Evolutionary conservation across 2,329 filamentous ascomycete species (phyloP).

Genomic region (Penicillium sp.): DNA sequence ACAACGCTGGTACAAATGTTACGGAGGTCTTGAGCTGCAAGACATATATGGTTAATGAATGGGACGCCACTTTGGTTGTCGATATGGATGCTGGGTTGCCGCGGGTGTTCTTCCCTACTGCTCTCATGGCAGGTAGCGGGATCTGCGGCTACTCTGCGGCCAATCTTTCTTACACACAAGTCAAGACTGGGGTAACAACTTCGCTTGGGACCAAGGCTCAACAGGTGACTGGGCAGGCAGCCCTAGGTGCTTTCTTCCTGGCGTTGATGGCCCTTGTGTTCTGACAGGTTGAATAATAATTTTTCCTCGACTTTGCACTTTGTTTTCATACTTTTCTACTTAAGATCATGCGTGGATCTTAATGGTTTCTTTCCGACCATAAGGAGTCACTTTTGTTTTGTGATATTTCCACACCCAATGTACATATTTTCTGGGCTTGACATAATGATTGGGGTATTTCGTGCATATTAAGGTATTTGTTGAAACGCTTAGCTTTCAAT

Average conservation of each 20-base stretch:
- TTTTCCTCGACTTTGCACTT: not conserved
- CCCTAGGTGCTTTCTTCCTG: not conserved
- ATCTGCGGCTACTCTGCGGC: slow-evolving; percentile 26
- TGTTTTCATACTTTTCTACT: not conserved
- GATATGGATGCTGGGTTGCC: slow-evolving; percentile 33
- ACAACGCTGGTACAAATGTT: slow-evolving; percentile 22
- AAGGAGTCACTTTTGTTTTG: not conserved
- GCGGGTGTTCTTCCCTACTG: slow-evolving; percentile 29
- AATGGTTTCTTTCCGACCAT: not conserved
- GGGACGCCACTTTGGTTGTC: slow-evolving; percentile 22
- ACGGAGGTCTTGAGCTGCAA: slow-evolving; percentile 31
- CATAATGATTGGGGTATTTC: not conserved
- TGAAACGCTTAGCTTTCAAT: not conserved
- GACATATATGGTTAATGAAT: slow-evolving; percentile 26
- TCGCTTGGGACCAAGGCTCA: not conserved
- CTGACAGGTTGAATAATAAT: not conserved
- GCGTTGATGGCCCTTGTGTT: not conserved
- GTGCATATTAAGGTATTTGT: not conserved
- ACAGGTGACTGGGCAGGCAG: not conserved
- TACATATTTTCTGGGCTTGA: not conserved
- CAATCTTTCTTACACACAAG: slow-evolving; percentile 5
- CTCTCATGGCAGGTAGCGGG: slow-evolving; percentile 31
- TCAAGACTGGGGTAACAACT: slow-evolving; percentile 1
- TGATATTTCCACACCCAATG: not conserved
- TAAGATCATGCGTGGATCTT: not conserved